A percentile compares a stretch with the other conserved stretches of the same genome.
phyloP scores from a whole-genome alignment of 805 yeast genomes.

The Lipomyces japonicus region DNA sequence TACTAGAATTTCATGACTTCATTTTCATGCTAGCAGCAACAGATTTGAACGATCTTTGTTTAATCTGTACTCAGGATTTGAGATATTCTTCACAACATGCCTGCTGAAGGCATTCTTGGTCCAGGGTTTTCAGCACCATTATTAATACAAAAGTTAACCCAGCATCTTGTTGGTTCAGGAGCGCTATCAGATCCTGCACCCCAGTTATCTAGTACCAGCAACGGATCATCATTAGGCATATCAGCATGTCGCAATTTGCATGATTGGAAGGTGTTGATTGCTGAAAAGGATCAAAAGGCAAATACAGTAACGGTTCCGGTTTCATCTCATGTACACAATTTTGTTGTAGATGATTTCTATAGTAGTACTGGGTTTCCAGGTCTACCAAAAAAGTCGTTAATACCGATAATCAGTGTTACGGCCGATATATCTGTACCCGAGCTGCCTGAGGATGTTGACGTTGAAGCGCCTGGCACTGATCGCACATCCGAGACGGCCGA shows the following conservation, averaged over 20 bases:
- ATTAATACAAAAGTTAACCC: slow-evolving; percentile 13
- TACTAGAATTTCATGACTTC: no score
- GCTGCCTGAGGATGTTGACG: background rate
- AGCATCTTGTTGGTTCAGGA: slow-evolving; percentile 20
- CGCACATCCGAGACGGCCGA: background rate
- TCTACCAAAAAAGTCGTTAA: background rate
- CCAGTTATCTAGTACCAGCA: slow-evolving; percentile 5
- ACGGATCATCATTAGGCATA: background rate
- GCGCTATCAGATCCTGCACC: slow-evolving; percentile 11
- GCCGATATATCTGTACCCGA: background rate
- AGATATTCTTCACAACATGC: no score
- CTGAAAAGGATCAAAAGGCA: background rate
- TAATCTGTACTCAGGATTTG: no score
- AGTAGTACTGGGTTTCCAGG: background rate
- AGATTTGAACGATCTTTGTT: no score
- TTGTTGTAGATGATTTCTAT: slow-evolving; percentile 9
- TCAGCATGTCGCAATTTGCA: slow-evolving; percentile 2
- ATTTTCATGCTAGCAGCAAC: no score
- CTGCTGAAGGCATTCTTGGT: slow-evolving; percentile 8
- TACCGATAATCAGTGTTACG: background rate
- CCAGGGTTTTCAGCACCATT: slow-evolving; percentile 26
- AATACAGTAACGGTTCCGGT: slow-evolving; percentile 9
- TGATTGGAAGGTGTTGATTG: background rate
- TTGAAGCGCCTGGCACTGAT: background rate
- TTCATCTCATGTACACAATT: slow-evolving; percentile 16